Conservation (phyloP, 2,329 filamentous ascomycete genomes). For the Pestalotiopsis fici region DNA sequence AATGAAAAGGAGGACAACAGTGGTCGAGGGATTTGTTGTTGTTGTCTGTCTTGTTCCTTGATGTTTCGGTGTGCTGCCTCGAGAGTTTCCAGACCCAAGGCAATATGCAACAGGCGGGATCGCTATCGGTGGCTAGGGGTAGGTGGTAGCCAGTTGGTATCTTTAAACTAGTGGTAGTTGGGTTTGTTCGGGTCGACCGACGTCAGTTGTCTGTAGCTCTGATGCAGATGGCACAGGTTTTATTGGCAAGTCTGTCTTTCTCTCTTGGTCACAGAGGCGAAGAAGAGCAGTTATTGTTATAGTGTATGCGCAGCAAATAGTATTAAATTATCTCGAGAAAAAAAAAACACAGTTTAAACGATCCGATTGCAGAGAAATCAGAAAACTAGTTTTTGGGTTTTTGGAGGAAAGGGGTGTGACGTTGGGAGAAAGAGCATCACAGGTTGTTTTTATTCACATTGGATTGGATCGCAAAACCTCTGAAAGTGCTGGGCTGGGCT, state of each 20-base stretch:
- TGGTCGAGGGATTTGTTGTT: neutral
- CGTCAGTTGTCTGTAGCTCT: neutral
- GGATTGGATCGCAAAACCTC: neutral
- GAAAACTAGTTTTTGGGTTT: neutral
- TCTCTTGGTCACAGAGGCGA: neutral
- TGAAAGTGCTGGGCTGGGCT: neutral
- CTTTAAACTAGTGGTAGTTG: neutral
- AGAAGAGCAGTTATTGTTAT: neutral
- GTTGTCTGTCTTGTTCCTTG: neutral
- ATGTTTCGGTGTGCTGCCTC: neutral
- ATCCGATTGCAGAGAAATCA: neutral
- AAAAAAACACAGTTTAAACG: neutral
- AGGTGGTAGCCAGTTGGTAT: neutral
- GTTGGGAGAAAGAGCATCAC: neutral
- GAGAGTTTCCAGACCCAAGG: neutral
- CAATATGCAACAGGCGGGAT: neutral
- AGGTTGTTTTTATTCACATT: neutral
- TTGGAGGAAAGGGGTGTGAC: neutral
- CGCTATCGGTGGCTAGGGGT: constrained; percentile 6
- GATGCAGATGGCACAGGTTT: neutral
- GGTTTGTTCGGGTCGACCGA: neutral
- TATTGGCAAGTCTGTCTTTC: neutral
- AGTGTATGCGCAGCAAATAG: neutral
- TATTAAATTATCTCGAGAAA: neutral
- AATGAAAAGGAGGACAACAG: neutral